Evolutionary conservation across 495 filamentous ascomycete genomes (phyloP).

Genomic region (Neohortaea acidophila): DNA sequence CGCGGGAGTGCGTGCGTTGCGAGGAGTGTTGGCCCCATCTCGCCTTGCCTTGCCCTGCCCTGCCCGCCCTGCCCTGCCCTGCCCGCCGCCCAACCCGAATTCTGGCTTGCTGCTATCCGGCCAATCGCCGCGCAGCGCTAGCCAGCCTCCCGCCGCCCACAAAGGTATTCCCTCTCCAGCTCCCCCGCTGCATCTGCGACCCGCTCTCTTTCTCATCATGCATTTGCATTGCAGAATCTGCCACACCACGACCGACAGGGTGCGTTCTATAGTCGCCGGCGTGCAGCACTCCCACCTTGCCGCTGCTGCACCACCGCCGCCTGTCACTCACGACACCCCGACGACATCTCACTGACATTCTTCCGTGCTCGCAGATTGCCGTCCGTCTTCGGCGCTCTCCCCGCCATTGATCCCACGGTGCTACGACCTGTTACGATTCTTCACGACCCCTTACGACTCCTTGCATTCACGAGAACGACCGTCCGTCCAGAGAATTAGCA

Average conservation of each 20-base stretch:
- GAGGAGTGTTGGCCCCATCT: too few relatives aligned
- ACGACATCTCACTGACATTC: neutral
- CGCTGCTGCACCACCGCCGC: conserved; percentile 1
- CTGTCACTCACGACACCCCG: conserved; percentile 1
- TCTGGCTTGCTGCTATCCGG: neutral
- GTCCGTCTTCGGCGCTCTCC: conserved; percentile 4
- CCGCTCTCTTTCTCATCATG: conserved; percentile 12
- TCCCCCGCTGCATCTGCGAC: conserved; percentile 12
- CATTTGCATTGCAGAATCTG: conserved; percentile 15
- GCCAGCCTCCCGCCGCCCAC: conserved; percentile 2
- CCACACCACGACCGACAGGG: too few relatives aligned
- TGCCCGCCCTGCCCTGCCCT: too few relatives aligned
- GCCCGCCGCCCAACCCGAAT: too few relatives aligned
- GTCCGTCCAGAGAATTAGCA: too few relatives aligned
- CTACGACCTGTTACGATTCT: conserved; percentile 17
- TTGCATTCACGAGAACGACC: conserved; percentile 13
- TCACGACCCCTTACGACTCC: conserved; percentile 15
- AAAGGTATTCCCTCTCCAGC: conserved; percentile 4
- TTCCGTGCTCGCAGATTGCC: neutral
- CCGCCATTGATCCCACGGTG: conserved; percentile 9
- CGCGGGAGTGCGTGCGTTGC: too few relatives aligned
- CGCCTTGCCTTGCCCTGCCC: neutral
- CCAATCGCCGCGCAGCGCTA: too few relatives aligned
- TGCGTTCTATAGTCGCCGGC: conserved; percentile 16
- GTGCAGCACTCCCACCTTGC: conserved; percentile 4